Base-by-base conservation (phyloP, 257 asterid genomes). In the Solanum pinnatisectum region DNA sequence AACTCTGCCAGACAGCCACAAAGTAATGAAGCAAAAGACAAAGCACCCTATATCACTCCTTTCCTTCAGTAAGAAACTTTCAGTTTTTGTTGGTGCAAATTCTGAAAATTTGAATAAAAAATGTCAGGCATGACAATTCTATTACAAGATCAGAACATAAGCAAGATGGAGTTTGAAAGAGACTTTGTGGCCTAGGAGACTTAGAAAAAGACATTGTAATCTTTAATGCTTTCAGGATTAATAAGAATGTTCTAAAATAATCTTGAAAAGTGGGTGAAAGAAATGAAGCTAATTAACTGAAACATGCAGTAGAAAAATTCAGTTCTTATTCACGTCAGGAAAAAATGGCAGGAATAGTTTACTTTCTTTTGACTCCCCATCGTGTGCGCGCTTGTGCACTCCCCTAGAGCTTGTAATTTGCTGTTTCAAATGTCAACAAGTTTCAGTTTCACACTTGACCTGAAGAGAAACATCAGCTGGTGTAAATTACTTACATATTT, bases 341-440 rank as follows among this genome's bases (percentile, higher is more conserved):
- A 46, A 23, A 4, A 32, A 65, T 59, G 33, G 25, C 63, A 30
- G 18, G 18, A 32, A 91, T 63, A 49, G 59, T 90, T 90, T 87
- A 94, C 97, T 79, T 84, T 93, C 90, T 59, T 76, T 89, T 39
- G 89, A 67, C 87, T 90, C 91, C 83, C 42, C 23, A 88, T 84
- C 39, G 85, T 65, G 42, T 42, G n/a, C n/a, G n/a, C n/a, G n/a
- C n/a, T n/a, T n/a, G n/a, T n/a, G n/a, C n/a, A n/a, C n/a, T n/a
- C n/a, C n/a, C n/a, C n/a, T n/a, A n/a, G n/a, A n/a, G n/a, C n/a
- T n/a, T n/a, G n/a, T n/a, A n/a, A n/a, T n/a, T n/a, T n/a, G n/a
- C n/a, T n/a, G n/a, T n/a, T n/a, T n/a, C n/a, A n/a, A n/a, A n/a
- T n/a, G n/a, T n/a, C n/a, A n/a, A n/a, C n/a, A n/a, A n/a, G n/a